Evolutionary conservation across 805 yeast genomes (phyloP).

Genomic region (Debaryomyces prosopidis): DNA sequence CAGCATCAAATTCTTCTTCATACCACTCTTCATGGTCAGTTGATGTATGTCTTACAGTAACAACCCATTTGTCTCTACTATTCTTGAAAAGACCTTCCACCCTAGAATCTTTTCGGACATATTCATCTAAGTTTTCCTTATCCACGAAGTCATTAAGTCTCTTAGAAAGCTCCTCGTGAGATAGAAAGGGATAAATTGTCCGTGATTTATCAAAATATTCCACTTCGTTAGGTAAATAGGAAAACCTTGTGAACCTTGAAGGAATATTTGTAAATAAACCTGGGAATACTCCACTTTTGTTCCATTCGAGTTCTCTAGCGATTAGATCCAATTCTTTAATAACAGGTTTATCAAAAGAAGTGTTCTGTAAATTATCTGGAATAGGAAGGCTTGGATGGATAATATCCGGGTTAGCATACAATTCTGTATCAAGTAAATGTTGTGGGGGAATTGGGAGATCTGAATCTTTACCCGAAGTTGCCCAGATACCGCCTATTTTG

Average conservation of each 20-base stretch:
- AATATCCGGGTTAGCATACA: slow-evolving; percentile 33
- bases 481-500: slow-evolving; percentile 48
- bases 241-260: slow-evolving; percentile 35
- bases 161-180: slow-evolving; percentile 30
- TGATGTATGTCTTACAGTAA: slow-evolving; percentile 22
- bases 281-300: slow-evolving; percentile 36
- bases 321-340: slow-evolving; percentile 4
- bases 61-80: slow-evolving; percentile 37
- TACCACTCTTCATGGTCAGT: slow-evolving; percentile 38
- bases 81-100: slow-evolving; percentile 22
- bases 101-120: slow-evolving; percentile 27
- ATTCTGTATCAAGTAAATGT: slow-evolving; percentile 26
- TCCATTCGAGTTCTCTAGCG: slow-evolving; percentile 31
- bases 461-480: slow-evolving; percentile 19
- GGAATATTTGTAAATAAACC: slow-evolving; percentile 45
- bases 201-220: slow-evolving; percentile 21
- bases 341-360: slow-evolving; percentile 20
- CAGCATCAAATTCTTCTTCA: slow-evolving; percentile 54
- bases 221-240: slow-evolving; percentile 29
- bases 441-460: slow-evolving; percentile 31
- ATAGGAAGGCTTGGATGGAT: slow-evolving; percentile 19
- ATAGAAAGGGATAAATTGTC: slow-evolving; percentile 35
- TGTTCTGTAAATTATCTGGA: slow-evolving; percentile 7
- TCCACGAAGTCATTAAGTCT: slow-evolving; percentile 29
- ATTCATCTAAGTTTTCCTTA: slow-evolving; percentile 22